These are phyloP conservation scores for Westerdykella sp. DNA, from an alignment of 2,329 filamentous ascomycete species.

Conservation along the genomic window DNA sequence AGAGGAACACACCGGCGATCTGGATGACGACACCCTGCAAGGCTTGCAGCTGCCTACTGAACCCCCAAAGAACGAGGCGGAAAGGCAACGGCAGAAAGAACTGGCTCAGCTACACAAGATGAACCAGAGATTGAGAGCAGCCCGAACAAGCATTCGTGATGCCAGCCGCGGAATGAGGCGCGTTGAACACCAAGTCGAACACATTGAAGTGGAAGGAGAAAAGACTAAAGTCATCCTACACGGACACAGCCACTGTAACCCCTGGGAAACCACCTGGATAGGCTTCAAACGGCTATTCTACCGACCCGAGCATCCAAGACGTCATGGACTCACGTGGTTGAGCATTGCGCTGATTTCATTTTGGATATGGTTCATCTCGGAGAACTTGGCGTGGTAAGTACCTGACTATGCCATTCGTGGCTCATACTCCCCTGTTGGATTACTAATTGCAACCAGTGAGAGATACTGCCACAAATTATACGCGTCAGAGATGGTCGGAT, in stretches of 20 bases:
- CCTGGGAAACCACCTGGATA: slow-evolving; percentile 14
- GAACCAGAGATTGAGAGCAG: slow-evolving; percentile 36
- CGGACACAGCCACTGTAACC: slow-evolving; percentile 4
- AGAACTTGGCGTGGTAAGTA: slow-evolving; percentile 43
- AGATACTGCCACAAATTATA: slow-evolving; percentile 48
- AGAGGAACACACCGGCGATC: slow-evolving; percentile 11
- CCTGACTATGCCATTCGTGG: slow-evolving; percentile 4
- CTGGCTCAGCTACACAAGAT: slow-evolving; percentile 38
- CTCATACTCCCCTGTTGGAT: slow-evolving; percentile 1
- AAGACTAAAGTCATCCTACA: slow-evolving; percentile 8
- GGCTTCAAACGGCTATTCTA: slow-evolving; percentile 25
- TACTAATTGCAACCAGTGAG: slow-evolving; percentile 25
- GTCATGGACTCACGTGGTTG: slow-evolving; percentile 35
- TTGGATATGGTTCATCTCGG: slow-evolving; percentile 45
- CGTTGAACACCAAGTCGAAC: slow-evolving; percentile 38
- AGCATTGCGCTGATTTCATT: slow-evolving; percentile 38
- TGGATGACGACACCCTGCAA: slow-evolving; percentile 32
- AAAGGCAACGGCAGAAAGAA: slow-evolving; percentile 40
- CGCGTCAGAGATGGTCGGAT: slow-evolving; percentile 44
- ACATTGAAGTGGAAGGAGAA: slow-evolving; percentile 16
- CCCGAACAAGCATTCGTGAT: slow-evolving; percentile 41
- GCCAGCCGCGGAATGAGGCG: slow-evolving; percentile 39
- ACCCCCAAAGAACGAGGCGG: slow-evolving; percentile 34
- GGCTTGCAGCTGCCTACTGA: slow-evolving; percentile 22
- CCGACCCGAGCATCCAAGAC: slow-evolving; percentile 11